A percentile compares a stretch with the other conserved stretches of the same genome.
These are phyloP conservation scores for Trichoderma erinaceum DNA, from an alignment of 495 filamentous ascomycete species.

Conservation along the genomic window DNA sequence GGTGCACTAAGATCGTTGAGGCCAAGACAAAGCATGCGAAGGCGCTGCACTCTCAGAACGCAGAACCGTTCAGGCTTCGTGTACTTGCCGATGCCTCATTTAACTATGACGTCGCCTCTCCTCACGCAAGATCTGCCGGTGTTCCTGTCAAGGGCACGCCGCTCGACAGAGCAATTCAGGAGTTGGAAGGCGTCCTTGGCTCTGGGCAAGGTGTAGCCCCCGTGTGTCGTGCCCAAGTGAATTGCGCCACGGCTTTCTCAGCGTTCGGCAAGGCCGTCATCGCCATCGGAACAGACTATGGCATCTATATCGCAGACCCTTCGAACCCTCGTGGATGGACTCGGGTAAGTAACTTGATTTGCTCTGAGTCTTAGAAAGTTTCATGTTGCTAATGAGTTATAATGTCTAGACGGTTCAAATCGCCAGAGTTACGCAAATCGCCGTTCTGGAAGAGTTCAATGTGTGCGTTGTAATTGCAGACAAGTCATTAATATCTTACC, in stretches of 20 bases:
- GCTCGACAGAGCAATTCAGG: conserved; percentile 80
- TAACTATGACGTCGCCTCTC: conserved; percentile 62
- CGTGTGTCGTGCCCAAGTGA: conserved; percentile 75
- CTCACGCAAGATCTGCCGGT: conserved; percentile 36
- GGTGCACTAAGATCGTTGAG: conserved; percentile 89
- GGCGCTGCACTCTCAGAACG: conserved; percentile 83
- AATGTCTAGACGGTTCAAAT: conserved; percentile 60
- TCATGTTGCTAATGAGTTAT: not conserved
- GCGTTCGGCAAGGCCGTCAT: conserved; percentile 79
- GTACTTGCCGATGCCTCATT: conserved; percentile 93
- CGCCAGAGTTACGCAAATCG: conserved; percentile 78
- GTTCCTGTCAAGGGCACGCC: conserved; percentile 77
- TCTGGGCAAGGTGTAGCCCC: conserved; percentile 60
- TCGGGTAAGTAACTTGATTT: conserved; percentile 49
- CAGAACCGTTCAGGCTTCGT: conserved; percentile 87
- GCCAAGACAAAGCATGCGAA: conserved; percentile 91
- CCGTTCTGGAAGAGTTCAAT: conserved; percentile 92
- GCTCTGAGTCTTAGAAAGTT: not conserved
- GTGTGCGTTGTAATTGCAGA: conserved; percentile 86
- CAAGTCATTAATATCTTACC: conserved; percentile 86
- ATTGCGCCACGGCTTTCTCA: conserved; percentile 87
- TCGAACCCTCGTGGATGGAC: conserved; percentile 85
- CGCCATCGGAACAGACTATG: conserved; percentile 91
- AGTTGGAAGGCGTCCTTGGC: conserved; percentile 73
- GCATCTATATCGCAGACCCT: conserved; percentile 80